These are phyloP conservation scores for Physaria fendleri DNA, from an alignment of 345 rosid genomes.

Conservation along the genomic window DNA sequence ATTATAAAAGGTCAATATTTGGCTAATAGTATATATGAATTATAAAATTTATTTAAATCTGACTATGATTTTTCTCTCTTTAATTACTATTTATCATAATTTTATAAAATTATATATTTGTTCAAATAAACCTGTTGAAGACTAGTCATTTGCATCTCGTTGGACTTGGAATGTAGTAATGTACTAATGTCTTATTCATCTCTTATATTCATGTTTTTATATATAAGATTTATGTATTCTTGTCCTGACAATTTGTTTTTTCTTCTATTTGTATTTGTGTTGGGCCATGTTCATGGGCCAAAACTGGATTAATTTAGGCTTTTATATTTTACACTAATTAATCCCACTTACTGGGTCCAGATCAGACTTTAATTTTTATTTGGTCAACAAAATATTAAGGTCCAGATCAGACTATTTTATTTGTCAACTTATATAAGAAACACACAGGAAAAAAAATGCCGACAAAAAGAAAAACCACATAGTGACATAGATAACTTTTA, in stretches of 20 bases:
- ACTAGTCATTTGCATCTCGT: neutral
- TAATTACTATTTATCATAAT: neutral
- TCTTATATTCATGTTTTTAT: neutral
- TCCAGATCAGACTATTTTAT: neutral
- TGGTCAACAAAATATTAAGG: too few relatives aligned
- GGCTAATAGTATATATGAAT: neutral
- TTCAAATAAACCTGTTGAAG: neutral
- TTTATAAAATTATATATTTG: neutral
- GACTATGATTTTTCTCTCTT: neutral
- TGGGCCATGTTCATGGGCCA: slow-evolving; percentile 16
- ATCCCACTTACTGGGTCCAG: neutral
- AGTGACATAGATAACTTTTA: neutral
- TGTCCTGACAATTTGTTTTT: too few relatives aligned
- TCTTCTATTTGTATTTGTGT: neutral
- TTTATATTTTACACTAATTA: neutral
- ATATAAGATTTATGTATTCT: neutral
- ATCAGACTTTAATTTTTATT: neutral
- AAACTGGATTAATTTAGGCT: neutral
- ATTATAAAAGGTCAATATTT: neutral
- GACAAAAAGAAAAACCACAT: too few relatives aligned
- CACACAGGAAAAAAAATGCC: too few relatives aligned
- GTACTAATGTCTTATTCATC: too few relatives aligned
- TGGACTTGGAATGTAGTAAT: too few relatives aligned
- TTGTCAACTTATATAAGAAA: neutral
- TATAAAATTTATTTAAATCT: too few relatives aligned